A percentile compares a stretch with the other conserved stretches of the same genome.
Evolutionary conservation across 768 basidiomycete species (phyloP).

Genomic region (Fistulinella prunicolor): DNA sequence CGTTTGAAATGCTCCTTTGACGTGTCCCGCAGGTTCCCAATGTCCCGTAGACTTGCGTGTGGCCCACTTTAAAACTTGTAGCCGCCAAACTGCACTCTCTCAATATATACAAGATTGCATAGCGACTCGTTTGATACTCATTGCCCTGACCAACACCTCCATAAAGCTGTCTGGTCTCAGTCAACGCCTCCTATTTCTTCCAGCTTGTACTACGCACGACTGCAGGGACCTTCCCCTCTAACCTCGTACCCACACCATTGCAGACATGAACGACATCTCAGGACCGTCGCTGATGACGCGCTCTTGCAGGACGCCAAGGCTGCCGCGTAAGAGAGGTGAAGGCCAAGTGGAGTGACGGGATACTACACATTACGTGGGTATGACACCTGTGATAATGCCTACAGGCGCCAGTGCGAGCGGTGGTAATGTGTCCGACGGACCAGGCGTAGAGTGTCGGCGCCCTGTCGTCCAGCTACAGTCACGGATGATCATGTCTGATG

Average conservation of each 20-base stretch:
- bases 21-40: constrained; percentile 67
- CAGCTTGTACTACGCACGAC: constrained; percentile 92
- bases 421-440: constrained; percentile 49
- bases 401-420: constrained; percentile 55
- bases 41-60: constrained; percentile 96
- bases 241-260: constrained; percentile 92
- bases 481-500: constrained; percentile 87
- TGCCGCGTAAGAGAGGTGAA: constrained; percentile 81
- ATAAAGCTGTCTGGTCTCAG: constrained; percentile 81
- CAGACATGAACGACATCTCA: constrained; percentile 90
- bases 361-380: constrained; percentile 97
- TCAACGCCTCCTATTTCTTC: constrained; percentile 87
- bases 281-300: constrained; percentile 74
- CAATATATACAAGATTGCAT: constrained; percentile 90
- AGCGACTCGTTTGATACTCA: constrained; percentile 85
- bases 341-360: constrained; percentile 87
- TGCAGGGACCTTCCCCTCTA: constrained; percentile 87
- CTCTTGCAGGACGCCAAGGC: constrained; percentile 81
- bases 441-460: constrained; percentile 90
- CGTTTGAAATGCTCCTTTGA: constrained; percentile 1
- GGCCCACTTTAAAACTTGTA: constrained; percentile 83
- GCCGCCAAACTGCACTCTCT: constrained; percentile 83
- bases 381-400: constrained; percentile 74
- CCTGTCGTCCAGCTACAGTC: constrained; percentile 94
- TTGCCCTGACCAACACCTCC: constrained; percentile 78